Evolutionary conservation across 306 rosid species (phyloP), one percentile per base, ranked within the genome.

Genomic region (Ammopiptanthus mongolicus): DNA sequence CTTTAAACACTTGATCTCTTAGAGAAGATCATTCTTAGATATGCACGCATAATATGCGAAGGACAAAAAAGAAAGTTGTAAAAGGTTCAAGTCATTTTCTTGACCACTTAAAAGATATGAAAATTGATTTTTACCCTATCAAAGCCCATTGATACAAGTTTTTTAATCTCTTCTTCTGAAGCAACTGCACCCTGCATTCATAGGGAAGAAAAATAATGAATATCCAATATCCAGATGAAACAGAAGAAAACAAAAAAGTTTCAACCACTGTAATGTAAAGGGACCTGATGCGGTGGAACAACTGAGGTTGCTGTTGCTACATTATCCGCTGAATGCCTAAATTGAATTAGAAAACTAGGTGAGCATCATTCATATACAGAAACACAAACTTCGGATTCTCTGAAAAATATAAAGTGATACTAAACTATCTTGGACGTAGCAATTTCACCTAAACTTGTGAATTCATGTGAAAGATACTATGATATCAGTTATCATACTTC

Each of bases 91-190:
- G 48, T 17, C 63, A 72, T 11, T 75, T 57, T 80, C 33, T 44
- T 66, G 80, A 41, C 34, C 56, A 55, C 42, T 36, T 69, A 33
- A 51, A 60, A 50, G 78, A 62, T 5, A 72, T 12, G 48, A 60
- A 44, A 48, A 51, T 46, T 25, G 62, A 31, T 48, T 52, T 28
- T 79, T 87, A 95, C 99, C 97, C 83, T 95, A 69, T 92, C 99
- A 86, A 95, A 95, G 60, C 99, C 99, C 99, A 95, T 95, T 18
- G 96, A 50, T 62, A 95, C 93, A 66, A 95, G 94, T 56, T 87
- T 87, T 47, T 84, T 88, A 68, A 90, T 85, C 80, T 88, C 87
- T 80, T 85, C 99, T 29, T 95, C 97, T 15, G 97, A 84, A 80
- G 74, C 88, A 69, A 76, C 88, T 73, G 84, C 75, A 33, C 76